Evolutionary conservation across 495 filamentous ascomycete genomes (phyloP).

Genomic region (Penicillium egyptiacum): DNA sequence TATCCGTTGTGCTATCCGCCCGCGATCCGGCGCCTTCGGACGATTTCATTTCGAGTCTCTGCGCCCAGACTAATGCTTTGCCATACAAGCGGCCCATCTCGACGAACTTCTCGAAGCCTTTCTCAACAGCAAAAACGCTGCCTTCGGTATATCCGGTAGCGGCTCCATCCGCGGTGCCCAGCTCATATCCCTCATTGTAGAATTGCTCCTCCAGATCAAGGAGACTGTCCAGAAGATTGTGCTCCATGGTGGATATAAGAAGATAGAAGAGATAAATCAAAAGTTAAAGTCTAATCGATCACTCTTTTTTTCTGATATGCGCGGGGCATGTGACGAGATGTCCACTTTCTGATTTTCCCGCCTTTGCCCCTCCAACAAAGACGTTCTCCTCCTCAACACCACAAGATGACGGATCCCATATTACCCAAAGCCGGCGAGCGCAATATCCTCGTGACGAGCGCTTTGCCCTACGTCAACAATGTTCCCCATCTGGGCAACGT

Average conservation of each 20-base stretch:
- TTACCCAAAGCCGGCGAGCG: constrained; percentile 46
- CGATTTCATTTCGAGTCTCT: constrained; percentile 45
- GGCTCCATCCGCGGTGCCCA: constrained; percentile 76
- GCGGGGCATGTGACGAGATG: constrained; percentile 33
- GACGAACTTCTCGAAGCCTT: constrained; percentile 87
- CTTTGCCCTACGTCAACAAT: constrained; percentile 91
- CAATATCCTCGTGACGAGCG: constrained; percentile 52
- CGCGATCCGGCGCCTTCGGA: constrained; percentile 17
- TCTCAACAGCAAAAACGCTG: constrained; percentile 83
- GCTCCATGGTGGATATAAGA: constrained; percentile 32
- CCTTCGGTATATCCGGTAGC: constrained; percentile 83
- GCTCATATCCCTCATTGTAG: constrained; percentile 78
- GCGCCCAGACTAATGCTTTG: constrained; percentile 78
- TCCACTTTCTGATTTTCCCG: constrained; percentile 33
- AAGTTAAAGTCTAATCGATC: background rate
- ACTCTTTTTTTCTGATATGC: constrained; percentile 24
- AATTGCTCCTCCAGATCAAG: constrained; percentile 80
- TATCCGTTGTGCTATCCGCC: constrained; percentile 13
- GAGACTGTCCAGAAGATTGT: constrained; percentile 67
- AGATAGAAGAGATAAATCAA: background rate
- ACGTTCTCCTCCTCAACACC: constrained; percentile 23
- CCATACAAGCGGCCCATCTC: constrained; percentile 80
- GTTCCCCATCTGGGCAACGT: constrained; percentile 95
- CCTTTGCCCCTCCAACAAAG: constrained; percentile 32
- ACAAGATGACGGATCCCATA: constrained; percentile 37